Conservation (phyloP, 352 stramenopile species). For the Aphanomyces stellatus region DNA sequence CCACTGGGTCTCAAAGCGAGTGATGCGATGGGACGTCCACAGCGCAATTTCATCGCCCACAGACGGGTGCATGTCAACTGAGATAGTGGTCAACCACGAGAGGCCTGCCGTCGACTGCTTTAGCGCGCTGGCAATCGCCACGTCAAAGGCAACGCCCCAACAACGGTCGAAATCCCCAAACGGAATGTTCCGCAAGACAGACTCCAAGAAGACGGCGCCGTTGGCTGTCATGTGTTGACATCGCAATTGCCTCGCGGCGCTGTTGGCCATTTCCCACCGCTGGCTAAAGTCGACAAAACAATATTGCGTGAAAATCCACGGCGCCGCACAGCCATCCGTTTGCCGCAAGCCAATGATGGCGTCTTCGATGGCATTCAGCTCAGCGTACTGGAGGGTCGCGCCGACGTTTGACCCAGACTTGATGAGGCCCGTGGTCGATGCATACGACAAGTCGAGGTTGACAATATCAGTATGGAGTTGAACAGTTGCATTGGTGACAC, state of each 20-base stretch:
- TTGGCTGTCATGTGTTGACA: background rate
- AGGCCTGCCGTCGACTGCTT: background rate
- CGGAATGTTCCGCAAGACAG: conserved; percentile 1
- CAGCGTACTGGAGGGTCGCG: conserved; percentile 5
- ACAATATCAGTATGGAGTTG: background rate
- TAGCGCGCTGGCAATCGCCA: background rate
- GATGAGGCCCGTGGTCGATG: background rate
- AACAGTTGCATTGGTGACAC: background rate
- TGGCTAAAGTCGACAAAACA: conserved; percentile 9
- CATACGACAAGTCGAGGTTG: background rate
- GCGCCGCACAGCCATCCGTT: background rate
- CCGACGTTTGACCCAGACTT: background rate
- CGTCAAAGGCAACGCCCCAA: conserved; percentile 3
- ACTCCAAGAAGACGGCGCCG: conserved; percentile 10
- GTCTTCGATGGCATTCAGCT: background rate
- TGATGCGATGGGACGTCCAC: background rate
- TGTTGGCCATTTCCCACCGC: background rate
- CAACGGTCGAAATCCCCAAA: background rate
- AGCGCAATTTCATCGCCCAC: background rate
- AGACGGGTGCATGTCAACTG: background rate
- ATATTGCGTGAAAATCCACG: conserved; percentile 17
- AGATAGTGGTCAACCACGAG: too few species aligned
- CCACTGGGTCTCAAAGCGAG: background rate
- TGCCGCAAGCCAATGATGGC: background rate
- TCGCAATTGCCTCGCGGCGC: background rate